Percentiles rank a stretch among this genome's conserved stretches.
Evolutionary conservation across 169 alveolate species (phyloP).

Genomic region (Eimeria sp.): DNA sequence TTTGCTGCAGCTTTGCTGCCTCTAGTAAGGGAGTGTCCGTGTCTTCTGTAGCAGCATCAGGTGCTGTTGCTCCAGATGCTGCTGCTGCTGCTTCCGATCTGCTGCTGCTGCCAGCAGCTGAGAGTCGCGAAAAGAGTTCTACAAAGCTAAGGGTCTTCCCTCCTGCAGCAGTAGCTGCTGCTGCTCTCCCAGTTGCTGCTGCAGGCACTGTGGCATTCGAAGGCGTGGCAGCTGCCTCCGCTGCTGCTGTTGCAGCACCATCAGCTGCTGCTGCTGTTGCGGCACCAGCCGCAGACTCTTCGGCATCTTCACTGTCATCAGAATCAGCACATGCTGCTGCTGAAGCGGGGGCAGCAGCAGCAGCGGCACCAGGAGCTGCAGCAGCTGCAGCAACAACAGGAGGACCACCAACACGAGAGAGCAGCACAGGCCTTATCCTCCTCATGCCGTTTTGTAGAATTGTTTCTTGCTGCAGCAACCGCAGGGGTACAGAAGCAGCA

Average conservation of each 20-base stretch:
- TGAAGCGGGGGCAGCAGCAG: not conserved
- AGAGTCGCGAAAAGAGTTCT: conserved; percentile 20
- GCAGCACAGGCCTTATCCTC: conserved; percentile 17
- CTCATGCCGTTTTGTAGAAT: not conserved
- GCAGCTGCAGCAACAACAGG: not conserved
- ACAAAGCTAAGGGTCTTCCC: conserved; percentile 9
- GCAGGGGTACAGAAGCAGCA: not conserved
- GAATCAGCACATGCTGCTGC: not conserved
- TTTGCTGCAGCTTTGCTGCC: not conserved
- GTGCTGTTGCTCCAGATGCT: too few relatives aligned
- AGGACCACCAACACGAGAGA: conserved; percentile 4
- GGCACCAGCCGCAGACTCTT: not conserved
- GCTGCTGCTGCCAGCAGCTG: conserved; percentile 9
- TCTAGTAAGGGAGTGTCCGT: not conserved
- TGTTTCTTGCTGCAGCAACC: conserved; percentile 47
- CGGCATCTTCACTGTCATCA: not conserved
- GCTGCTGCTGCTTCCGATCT: not conserved
- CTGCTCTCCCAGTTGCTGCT: not conserved
- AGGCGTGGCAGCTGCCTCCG: not conserved
- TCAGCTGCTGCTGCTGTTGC: not conserved
- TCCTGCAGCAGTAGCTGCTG: conserved; percentile 14
- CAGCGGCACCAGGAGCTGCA: conserved; percentile 8
- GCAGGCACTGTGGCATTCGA: not conserved
- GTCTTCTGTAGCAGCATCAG: not conserved
- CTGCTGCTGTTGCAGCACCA: too few relatives aligned